Percentiles rank a stretch among this genome's conserved stretches.
phyloP scores from a whole-genome alignment of 768 basidiomycete genomes.

The Agaricus bisporus region DNA sequence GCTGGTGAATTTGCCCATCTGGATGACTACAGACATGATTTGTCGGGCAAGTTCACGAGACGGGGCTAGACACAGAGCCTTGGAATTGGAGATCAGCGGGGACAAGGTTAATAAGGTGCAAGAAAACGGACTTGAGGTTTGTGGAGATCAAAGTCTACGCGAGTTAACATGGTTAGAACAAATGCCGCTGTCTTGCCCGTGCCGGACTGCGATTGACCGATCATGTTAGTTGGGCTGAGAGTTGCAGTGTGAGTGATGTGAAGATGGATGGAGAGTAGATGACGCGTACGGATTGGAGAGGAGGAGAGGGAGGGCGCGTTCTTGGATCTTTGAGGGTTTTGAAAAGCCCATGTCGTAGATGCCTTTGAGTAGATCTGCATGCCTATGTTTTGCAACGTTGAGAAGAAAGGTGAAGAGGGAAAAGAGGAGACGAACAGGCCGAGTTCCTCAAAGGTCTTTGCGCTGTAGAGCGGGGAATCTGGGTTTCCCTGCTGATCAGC shows the following conservation, averaged over 20 bases:
- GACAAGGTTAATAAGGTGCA: background rate
- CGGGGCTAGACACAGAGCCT: slow-evolving; percentile 97
- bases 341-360: slow-evolving; percentile 94
- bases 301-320: slow-evolving; percentile 88
- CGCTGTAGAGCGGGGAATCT: slow-evolving; percentile 92
- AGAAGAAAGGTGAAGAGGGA: background rate
- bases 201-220: slow-evolving; percentile 98
- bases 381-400: slow-evolving; percentile 33
- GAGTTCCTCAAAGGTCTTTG: slow-evolving; percentile 92
- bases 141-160: slow-evolving; percentile 77
- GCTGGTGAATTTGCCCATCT: slow-evolving; percentile 92
- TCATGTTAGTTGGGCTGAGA: slow-evolving; percentile 94
- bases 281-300: slow-evolving; percentile 71
- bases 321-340: slow-evolving; percentile 98
- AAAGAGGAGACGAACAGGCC: slow-evolving; percentile 63
- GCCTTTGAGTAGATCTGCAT: slow-evolving; percentile 86
- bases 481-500: slow-evolving; percentile 95
- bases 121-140: slow-evolving; percentile 65
- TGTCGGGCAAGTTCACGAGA: slow-evolving; percentile 96
- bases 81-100: background rate
- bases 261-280: background rate
- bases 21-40: slow-evolving; percentile 90
- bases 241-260: background rate
- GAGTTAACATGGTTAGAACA: slow-evolving; percentile 93
- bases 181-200: slow-evolving; percentile 99